These are phyloP conservation scores for Exophiala dermatitidis DNA, from an alignment of 2,329 filamentous ascomycete genomes.

Conservation along the genomic window DNA sequence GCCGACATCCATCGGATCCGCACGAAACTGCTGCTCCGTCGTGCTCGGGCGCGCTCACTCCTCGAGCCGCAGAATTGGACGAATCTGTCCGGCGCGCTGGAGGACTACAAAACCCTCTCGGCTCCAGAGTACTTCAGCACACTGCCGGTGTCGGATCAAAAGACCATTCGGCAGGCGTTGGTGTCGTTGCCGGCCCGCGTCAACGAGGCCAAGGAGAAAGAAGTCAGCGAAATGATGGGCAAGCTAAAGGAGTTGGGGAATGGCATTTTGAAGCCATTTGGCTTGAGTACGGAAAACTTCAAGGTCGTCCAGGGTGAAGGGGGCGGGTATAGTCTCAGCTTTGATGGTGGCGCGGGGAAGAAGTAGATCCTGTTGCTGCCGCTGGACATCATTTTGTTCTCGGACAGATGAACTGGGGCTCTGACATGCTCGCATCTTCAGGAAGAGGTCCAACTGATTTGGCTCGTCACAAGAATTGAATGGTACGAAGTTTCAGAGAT, in stretches of 20 bases:
- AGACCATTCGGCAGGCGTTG: constrained; percentile 61
- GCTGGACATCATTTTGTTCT: background rate
- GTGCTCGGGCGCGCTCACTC: constrained; percentile 65
- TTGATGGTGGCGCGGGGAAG: constrained; percentile 37
- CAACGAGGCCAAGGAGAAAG: constrained; percentile 72
- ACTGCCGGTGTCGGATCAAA: constrained; percentile 59
- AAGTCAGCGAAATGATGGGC: constrained; percentile 95
- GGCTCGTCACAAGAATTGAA: too few relatives aligned
- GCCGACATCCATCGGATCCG: constrained; percentile 69
- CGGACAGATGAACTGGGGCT: background rate
- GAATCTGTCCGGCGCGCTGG: constrained; percentile 67
- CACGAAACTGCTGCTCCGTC: constrained; percentile 72
- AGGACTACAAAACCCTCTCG: constrained; percentile 62
- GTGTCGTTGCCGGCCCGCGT: constrained; percentile 58
- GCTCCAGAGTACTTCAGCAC: constrained; percentile 37
- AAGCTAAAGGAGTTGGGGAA: constrained; percentile 91
- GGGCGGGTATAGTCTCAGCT: constrained; percentile 92
- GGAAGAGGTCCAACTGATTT: too few relatives aligned
- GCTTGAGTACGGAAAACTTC: constrained; percentile 88
- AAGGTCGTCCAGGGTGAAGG: constrained; percentile 85
- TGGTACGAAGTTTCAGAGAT: too few relatives aligned
- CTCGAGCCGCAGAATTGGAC: constrained; percentile 55
- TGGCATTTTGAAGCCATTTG: constrained; percentile 85
- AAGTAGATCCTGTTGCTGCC: background rate
- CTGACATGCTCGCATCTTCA: too few relatives aligned